Conservation (phyloP, 306 rosid genomes). For the Begonia peltatifolia region DNA sequence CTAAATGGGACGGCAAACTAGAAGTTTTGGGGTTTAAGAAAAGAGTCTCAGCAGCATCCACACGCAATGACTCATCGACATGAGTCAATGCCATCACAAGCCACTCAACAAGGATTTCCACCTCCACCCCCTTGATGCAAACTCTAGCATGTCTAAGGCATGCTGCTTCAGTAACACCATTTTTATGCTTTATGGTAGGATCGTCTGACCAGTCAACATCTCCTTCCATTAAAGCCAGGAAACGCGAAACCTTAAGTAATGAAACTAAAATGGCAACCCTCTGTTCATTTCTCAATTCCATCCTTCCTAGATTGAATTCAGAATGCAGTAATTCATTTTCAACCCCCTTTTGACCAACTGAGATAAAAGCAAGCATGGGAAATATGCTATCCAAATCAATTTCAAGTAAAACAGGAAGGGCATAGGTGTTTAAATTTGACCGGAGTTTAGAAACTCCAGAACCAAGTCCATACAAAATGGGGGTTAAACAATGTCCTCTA, state of each 20-base stretch:
- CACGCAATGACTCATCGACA: slow-evolving; percentile 85
- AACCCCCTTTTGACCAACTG: slow-evolving; percentile 37
- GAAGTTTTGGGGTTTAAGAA: slow-evolving; percentile 88
- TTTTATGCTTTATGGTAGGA: slow-evolving; percentile 15
- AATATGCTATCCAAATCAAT: slow-evolving; percentile 81
- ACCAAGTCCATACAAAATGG: slow-evolving; percentile 64
- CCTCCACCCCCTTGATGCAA: slow-evolving; percentile 57
- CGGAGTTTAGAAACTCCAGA: slow-evolving; percentile 91
- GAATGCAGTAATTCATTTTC: slow-evolving; percentile 31
- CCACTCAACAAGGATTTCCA: slow-evolving; percentile 77
- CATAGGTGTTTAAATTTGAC: slow-evolving; percentile 80
- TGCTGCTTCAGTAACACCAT: slow-evolving; percentile 18
- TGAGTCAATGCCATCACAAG: slow-evolving; percentile 80
- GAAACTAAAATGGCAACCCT: slow-evolving; percentile 87
- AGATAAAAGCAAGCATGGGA: slow-evolving; percentile 70
- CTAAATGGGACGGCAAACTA: slow-evolving; percentile 85
- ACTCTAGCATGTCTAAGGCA: slow-evolving; percentile 37
- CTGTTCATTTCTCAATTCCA: slow-evolving; percentile 63
- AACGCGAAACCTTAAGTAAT: slow-evolving; percentile 84
- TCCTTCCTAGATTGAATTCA: slow-evolving; percentile 24
- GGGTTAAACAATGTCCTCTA: slow-evolving; percentile 69
- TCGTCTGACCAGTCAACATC: slow-evolving; percentile 63
- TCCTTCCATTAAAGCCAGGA: slow-evolving; percentile 87
- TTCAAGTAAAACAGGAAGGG: slow-evolving; percentile 70
- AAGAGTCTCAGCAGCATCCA: slow-evolving; percentile 87